Percentiles rank a stretch among this genome's conserved stretches.
phyloP scores from a whole-genome alignment of 2,329 filamentous ascomycete species.

The Colletotrichum somersetense region DNA sequence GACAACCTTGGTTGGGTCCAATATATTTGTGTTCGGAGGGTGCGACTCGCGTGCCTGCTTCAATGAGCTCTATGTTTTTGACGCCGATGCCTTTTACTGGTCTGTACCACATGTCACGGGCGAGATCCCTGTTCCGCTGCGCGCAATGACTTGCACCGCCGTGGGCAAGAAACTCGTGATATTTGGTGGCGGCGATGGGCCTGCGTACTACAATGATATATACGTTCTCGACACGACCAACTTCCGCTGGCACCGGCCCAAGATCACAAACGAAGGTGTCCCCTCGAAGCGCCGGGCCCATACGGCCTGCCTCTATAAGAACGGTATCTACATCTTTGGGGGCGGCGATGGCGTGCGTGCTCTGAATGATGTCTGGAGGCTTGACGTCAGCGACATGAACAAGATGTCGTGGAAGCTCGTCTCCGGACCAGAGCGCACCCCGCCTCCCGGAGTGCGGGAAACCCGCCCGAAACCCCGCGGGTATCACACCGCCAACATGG shows the following conservation, averaged over 20 bases:
- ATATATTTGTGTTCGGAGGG: conserved; percentile 76
- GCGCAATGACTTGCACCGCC: conserved; percentile 79
- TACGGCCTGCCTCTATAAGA: conserved; percentile 79
- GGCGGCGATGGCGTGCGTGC: conserved; percentile 78
- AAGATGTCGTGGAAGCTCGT: conserved; percentile 79
- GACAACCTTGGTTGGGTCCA: conserved; percentile 74
- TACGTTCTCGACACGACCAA: conserved; percentile 79
- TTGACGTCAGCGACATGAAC: conserved; percentile 74
- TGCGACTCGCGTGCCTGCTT: conserved; percentile 77
- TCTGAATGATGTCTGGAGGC: conserved; percentile 79
- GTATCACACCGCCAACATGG: conserved; percentile 81
- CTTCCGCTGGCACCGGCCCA: conserved; percentile 74
- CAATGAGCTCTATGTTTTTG: conserved; percentile 77
- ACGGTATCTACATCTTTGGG: conserved; percentile 79
- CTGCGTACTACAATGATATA: conserved; percentile 78
- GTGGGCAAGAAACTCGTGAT: conserved; percentile 78
- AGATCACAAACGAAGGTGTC: conserved; percentile 67
- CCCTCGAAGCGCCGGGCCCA: conserved; percentile 75
- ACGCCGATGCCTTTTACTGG: conserved; percentile 79
- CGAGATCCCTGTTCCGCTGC: conserved; percentile 73
- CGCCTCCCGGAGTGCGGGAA: conserved; percentile 48
- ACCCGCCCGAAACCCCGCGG: conserved; percentile 72
- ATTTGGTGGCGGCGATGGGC: conserved; percentile 78
- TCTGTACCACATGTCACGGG: conserved; percentile 74
- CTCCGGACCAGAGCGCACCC: conserved; percentile 59